Conservation (phyloP, 2,329 filamentous ascomycete genomes). For the Scleromitrula shiraiana region DNA sequence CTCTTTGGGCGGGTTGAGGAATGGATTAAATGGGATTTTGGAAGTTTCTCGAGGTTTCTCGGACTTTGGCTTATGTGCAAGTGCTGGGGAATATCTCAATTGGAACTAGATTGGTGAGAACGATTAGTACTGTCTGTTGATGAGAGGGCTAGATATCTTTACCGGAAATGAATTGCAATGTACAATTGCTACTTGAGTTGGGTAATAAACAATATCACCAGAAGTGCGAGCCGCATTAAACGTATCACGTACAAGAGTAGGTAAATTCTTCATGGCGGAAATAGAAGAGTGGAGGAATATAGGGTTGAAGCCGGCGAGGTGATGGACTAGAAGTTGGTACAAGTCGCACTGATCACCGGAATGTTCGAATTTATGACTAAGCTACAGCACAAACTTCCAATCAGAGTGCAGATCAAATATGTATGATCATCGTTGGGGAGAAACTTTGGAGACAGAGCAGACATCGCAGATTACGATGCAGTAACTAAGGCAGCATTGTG, state of each 20-base stretch:
- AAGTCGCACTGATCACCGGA: no score
- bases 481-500: no score
- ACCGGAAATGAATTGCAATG: constrained; percentile 24
- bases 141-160: background rate
- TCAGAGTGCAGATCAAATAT: no score
- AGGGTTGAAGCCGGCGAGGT: background rate
- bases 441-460: no score
- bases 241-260: constrained; percentile 22
- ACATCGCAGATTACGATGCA: no score
- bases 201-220: constrained; percentile 25
- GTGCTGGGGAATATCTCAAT: constrained; percentile 60
- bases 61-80: constrained; percentile 58
- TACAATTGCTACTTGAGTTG: constrained; percentile 25
- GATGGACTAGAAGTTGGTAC: no score
- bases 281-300: background rate
- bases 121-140: background rate
- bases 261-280: constrained; percentile 15
- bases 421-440: no score
- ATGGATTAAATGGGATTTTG: constrained; percentile 48
- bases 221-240: constrained; percentile 24
- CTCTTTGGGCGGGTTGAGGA: constrained; percentile 48
- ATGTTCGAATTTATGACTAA: no score
- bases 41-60: constrained; percentile 22
- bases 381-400: no score
- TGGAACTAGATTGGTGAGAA: constrained; percentile 49